Conservation (phyloP, 1,139 yeast genomes). For the Wickerhamomyces sp. region DNA sequence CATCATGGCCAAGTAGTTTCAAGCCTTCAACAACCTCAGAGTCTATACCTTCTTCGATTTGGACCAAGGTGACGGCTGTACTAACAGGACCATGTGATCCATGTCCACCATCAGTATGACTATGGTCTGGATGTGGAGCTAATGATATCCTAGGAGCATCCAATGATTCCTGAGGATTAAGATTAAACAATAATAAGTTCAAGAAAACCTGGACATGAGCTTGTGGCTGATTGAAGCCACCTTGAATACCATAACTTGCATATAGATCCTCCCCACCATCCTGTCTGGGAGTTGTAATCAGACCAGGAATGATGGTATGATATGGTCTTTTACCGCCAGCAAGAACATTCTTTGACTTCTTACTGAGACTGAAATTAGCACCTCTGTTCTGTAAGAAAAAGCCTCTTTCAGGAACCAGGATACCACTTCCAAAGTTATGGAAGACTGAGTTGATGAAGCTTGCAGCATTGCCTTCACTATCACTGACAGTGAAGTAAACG, state of each 20-base stretch:
- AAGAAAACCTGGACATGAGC: conserved; percentile 78
- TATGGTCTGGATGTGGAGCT: conserved; percentile 41
- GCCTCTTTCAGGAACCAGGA: conserved; percentile 59
- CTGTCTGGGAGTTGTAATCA: conserved; percentile 47
- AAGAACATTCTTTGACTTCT: conserved; percentile 52
- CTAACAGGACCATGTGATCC: conserved; percentile 70
- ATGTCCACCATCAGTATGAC: conserved; percentile 44
- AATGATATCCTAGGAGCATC: conserved; percentile 75
- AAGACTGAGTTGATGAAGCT: conserved; percentile 78
- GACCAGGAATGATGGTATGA: conserved; percentile 82
- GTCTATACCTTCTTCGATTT: conserved; percentile 61
- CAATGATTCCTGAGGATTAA: conserved; percentile 69
- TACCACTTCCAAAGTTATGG: conserved; percentile 68
- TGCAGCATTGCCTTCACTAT: conserved; percentile 72
- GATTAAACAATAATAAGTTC: conserved; percentile 57
- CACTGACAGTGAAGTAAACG: conserved; percentile 68
- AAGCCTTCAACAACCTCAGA: conserved; percentile 40
- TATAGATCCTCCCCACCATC: conserved; percentile 41
- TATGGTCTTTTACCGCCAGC: conserved; percentile 75
- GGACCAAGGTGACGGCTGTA: conserved; percentile 53
- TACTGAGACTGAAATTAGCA: conserved; percentile 61
- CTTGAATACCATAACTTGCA: conserved; percentile 82
- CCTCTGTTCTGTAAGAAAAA: conserved; percentile 77
- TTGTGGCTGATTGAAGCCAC: conserved; percentile 85
- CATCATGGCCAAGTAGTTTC: conserved; percentile 52